These are phyloP conservation scores for Hyparrhenia diplandra DNA, from an alignment of 176 grass and related monocot species.

Conservation along the genomic window DNA sequence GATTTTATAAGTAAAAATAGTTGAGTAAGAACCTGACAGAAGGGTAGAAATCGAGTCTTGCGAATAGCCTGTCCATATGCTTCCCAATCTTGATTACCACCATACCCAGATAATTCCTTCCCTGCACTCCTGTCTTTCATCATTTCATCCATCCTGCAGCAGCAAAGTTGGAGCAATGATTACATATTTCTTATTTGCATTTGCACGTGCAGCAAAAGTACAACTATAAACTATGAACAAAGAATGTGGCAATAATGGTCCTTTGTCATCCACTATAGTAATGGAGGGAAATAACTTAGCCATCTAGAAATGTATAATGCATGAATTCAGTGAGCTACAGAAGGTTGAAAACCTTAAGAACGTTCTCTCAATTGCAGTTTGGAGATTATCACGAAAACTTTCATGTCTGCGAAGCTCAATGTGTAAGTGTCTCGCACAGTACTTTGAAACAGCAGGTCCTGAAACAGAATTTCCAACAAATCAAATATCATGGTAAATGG, in stretches of 20 bases:
- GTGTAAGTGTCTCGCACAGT: slow-evolving; percentile 35
- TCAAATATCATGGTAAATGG: neutral
- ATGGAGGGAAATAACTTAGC: neutral
- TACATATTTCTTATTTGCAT: neutral
- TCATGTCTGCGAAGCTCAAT: slow-evolving; percentile 2
- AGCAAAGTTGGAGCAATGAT: neutral
- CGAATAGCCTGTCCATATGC: neutral
- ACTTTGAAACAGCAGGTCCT: slow-evolving; percentile 38
- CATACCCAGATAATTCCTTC: slow-evolving; percentile 19
- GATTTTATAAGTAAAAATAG: neutral
- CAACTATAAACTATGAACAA: slow-evolving; percentile 9
- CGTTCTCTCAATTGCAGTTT: neutral
- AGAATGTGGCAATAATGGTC: neutral
- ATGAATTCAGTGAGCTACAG: neutral
- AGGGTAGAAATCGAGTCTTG: neutral
- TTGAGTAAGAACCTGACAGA: slow-evolving; percentile 33
- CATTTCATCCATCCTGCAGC: slow-evolving; percentile 40
- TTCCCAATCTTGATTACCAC: neutral
- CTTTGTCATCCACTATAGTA: neutral
- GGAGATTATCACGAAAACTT: neutral
- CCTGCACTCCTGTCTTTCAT: neutral
- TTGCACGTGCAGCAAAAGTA: neutral
- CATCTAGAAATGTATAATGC: neutral
- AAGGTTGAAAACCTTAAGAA: slow-evolving; percentile 32
- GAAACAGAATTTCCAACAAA: slow-evolving; percentile 8